These are phyloP conservation scores for Dendrobium catenatum DNA, from an alignment of 106 monocot genomes.

Conservation along the genomic window DNA sequence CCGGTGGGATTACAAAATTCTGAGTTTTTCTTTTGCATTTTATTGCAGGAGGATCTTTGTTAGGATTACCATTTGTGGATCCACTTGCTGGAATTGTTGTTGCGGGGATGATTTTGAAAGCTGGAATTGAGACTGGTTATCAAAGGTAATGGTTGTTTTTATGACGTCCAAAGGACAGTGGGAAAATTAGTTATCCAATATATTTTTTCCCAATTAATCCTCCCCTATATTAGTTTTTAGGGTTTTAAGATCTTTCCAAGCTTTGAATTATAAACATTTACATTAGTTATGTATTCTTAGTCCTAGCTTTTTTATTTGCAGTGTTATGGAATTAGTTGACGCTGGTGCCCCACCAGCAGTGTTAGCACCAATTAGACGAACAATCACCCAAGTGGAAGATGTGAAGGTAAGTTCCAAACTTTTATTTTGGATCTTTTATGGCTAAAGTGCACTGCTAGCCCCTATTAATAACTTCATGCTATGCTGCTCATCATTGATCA, in stretches of 20 bases:
- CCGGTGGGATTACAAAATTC: not conserved
- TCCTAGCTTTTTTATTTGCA: conserved; percentile 9
- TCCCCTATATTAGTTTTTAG: not conserved
- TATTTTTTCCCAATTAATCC: not conserved
- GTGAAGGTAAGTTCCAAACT: conserved; percentile 55
- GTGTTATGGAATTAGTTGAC: conserved; percentile 85
- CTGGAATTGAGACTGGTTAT: conserved; percentile 75
- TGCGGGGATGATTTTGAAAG: conserved; percentile 96
- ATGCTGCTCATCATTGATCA: not conserved
- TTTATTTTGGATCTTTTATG: not conserved
- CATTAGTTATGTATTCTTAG: not conserved
- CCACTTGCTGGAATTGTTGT: conserved; percentile 88
- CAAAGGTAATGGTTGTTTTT: conserved; percentile 39
- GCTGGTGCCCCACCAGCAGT: conserved; percentile 57
- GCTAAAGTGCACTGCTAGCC: not conserved
- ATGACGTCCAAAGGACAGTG: not conserved
- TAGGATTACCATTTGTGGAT: conserved; percentile 73
- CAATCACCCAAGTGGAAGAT: conserved; percentile 70
- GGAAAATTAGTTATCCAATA: not conserved
- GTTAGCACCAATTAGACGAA: conserved; percentile 63
- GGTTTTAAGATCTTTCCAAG: not conserved
- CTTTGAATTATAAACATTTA: not conserved
- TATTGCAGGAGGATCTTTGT: conserved; percentile 62
- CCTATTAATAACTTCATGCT: not conserved
- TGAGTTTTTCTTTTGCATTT: not conserved